Conservation (phyloP, 192 early-diverging fungal genomes). For the Geranomyces michiganensis region DNA sequence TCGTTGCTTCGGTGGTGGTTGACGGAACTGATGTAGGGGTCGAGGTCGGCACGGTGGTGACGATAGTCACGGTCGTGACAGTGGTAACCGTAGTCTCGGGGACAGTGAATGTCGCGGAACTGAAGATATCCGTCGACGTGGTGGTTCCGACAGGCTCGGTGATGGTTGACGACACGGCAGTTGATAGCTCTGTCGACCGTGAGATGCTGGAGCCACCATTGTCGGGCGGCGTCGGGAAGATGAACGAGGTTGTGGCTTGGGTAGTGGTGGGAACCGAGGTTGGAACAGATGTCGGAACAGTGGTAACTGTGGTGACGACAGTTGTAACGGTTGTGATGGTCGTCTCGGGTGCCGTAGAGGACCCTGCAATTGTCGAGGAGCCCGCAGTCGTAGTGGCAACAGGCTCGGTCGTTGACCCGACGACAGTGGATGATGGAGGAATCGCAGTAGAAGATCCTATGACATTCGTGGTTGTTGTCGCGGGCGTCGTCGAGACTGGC, state of each 20-base stretch:
- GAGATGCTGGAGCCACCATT: constrained; percentile 7
- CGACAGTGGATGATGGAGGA: constrained; percentile 4
- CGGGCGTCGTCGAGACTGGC: not conserved
- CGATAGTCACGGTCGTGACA: not conserved
- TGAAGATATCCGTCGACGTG: not conserved
- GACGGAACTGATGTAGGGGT: not conserved
- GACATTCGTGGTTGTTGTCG: not conserved
- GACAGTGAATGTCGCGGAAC: constrained; percentile 1
- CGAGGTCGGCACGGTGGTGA: not conserved
- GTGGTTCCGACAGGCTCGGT: not conserved
- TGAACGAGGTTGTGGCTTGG: not conserved
- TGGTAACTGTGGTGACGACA: constrained; percentile 1
- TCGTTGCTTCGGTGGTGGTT: not conserved
- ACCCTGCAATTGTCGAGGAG: not conserved
- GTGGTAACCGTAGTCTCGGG: not conserved
- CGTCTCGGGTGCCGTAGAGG: not conserved
- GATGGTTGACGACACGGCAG: not conserved
- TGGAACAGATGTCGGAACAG: not conserved
- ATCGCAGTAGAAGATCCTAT: not conserved
- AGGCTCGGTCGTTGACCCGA: not conserved
- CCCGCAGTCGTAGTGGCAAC: not conserved
- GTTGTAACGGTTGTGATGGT: not conserved
- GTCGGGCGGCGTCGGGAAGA: constrained; percentile 4
- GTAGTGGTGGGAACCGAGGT: not conserved
- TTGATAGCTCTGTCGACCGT: not conserved